Evolutionary conservation across 2,329 filamentous ascomycete species (phyloP).

Genomic region (Aspergillus sp.): DNA sequence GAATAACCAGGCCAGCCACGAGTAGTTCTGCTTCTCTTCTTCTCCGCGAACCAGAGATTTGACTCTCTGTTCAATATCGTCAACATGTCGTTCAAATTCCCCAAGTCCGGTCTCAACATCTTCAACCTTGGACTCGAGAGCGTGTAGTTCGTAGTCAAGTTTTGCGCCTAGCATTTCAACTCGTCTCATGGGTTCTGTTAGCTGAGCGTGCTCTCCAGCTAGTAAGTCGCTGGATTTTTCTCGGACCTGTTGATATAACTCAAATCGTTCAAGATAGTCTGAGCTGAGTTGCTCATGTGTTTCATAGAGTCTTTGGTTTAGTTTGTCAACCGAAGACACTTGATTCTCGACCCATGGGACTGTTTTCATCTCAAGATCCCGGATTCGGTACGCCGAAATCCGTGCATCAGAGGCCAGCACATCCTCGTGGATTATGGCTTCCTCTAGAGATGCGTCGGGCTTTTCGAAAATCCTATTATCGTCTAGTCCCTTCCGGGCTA

Average conservation of each 20-base stretch:
- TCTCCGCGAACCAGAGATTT: constrained; percentile 63
- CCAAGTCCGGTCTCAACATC: constrained; percentile 82
- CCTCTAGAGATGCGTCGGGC: constrained; percentile 40
- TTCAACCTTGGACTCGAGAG: constrained; percentile 74
- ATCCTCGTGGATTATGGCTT: constrained; percentile 41
- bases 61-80: constrained; percentile 66
- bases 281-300: constrained; percentile 66
- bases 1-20: constrained; percentile 61
- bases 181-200: constrained; percentile 73
- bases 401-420: constrained; percentile 38
- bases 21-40: constrained; percentile 61
- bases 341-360: constrained; percentile 46
- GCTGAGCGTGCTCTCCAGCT: constrained; percentile 64
- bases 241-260: constrained; percentile 67
- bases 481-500: constrained; percentile 35
- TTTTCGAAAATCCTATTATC: constrained; percentile 32
- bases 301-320: constrained; percentile 63
- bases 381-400: constrained; percentile 37
- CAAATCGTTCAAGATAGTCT: constrained; percentile 68
- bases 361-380: constrained; percentile 36
- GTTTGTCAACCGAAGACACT: constrained; percentile 50
- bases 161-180: constrained; percentile 79
- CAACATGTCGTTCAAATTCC: constrained; percentile 77
- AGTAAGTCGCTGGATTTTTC: constrained; percentile 69
- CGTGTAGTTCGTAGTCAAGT: constrained; percentile 87